Conservation (phyloP, 306 rosid species). For the Boehmeria nivea region DNA sequence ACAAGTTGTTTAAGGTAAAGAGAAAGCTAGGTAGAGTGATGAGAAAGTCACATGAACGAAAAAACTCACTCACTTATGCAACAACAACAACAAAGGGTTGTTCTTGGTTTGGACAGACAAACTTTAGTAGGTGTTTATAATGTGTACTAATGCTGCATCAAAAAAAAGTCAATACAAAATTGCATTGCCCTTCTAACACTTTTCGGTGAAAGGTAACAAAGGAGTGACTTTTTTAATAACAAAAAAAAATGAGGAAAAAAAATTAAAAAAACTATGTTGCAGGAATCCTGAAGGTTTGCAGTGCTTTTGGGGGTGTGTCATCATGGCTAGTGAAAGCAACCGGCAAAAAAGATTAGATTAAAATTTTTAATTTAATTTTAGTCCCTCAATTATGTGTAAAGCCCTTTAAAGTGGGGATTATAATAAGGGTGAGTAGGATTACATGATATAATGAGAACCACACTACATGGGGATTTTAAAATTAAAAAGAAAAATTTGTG, state of each 20-base stretch:
- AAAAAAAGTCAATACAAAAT: slow-evolving; percentile 52
- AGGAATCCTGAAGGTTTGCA: slow-evolving; percentile 52
- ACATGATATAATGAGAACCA: slow-evolving; percentile 40
- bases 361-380: slow-evolving; percentile 23
- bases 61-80: slow-evolving; percentile 30
- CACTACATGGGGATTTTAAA: slow-evolving; percentile 22
- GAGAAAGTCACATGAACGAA: slow-evolving; percentile 47
- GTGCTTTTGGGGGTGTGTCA: slow-evolving; percentile 74
- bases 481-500: neutral
- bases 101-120: slow-evolving; percentile 22
- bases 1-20: too few species aligned
- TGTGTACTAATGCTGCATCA: slow-evolving; percentile 22
- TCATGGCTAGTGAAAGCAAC: slow-evolving; percentile 59
- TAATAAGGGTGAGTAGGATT: slow-evolving; percentile 38
- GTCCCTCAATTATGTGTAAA: slow-evolving; percentile 43
- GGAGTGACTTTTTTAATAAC: slow-evolving; percentile 10
- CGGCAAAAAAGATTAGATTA: slow-evolving; percentile 32
- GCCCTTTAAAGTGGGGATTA: slow-evolving; percentile 38
- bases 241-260: slow-evolving; percentile 11
- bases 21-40: too few species aligned
- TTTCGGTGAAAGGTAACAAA: slow-evolving; percentile 82
- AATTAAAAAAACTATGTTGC: slow-evolving; percentile 35
- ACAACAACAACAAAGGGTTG: neutral
- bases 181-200: slow-evolving; percentile 37
- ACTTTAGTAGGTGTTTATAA: slow-evolving; percentile 51